Evolutionary conservation across 805 yeast species (phyloP), one percentile per base, ranked within the genome.

Genomic region (Ogataea polymorpha): DNA sequence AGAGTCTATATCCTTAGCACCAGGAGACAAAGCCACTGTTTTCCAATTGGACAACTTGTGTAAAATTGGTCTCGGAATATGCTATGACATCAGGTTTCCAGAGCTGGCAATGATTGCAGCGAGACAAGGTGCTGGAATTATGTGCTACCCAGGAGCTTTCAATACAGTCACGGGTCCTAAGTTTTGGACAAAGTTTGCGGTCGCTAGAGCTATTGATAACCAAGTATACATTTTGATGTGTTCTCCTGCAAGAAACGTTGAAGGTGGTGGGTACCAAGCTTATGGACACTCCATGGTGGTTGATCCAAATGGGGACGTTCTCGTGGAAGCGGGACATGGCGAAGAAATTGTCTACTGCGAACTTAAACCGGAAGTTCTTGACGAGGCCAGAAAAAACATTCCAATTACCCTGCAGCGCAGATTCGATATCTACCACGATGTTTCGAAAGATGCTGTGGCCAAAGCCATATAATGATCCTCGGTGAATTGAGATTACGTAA

Each of bases 91-190:
- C 54, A 67, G 93, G 54, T 85, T 85, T 63, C 93, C 93, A 1
- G 95, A 85, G 56, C 67, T 83, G 42, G 87, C 91, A 1, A 71
- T 74, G 55, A 67, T 76, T 15, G 83, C 86, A n/a, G 75, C 86
- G 1, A 72, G 93, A 52, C 63, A 74, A 49, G 77, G 78, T 46
- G 72, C 88, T 0, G 82, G 83, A 61, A 86, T 84, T 32, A 80
- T 84, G 88, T 69, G 80, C 42, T 85, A 82, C 49, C 95, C 95
- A 0, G 87, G 89, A 37, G 95, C 95, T 0, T 85, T 85, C 67
- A 85, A 85, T 66, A 82, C 90, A 6, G 82, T 83, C 12, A 85
- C 93, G 0, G 95, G 95, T 0, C 95, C 95, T 1, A 66, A 81
- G 61, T 91, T 81, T 59, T 85, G 95, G 95, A 84, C 80, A 52